Percentiles rank a stretch among this genome's conserved stretches.
phyloP scores from a whole-genome alignment of 106 monocot species.

The Narthecium ossifragum region DNA sequence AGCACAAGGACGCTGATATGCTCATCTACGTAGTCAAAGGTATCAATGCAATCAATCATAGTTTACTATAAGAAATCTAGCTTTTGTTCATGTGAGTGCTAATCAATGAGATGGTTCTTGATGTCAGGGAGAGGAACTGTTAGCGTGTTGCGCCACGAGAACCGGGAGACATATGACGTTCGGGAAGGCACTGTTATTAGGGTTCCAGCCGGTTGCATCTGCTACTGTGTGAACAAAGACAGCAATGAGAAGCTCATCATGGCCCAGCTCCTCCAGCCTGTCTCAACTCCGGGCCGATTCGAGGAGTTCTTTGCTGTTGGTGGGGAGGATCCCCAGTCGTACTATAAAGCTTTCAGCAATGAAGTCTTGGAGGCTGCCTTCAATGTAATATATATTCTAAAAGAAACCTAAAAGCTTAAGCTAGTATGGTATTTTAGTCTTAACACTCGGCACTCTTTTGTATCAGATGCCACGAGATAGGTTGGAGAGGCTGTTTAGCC shows the following conservation, averaged over 20 bases:
- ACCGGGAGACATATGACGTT: conserved; percentile 25
- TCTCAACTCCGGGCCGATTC: conserved; percentile 30
- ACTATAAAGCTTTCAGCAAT: conserved; percentile 35
- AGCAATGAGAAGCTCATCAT: conserved; percentile 26
- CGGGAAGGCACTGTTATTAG: conserved; percentile 33
- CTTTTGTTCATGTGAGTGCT: background rate
- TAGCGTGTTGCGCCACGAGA: conserved; percentile 10
- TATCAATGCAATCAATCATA: background rate
- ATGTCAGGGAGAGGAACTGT: conserved; percentile 30
- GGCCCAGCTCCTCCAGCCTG: conserved; percentile 27
- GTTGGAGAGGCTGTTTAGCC: background rate
- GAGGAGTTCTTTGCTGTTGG: conserved; percentile 38
- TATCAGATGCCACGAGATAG: background rate
- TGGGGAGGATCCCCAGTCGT: conserved; percentile 30
- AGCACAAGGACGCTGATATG: conserved; percentile 23
- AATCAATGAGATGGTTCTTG: background rate
- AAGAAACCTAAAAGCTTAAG: too few relatives aligned
- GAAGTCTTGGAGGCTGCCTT: conserved; percentile 54
- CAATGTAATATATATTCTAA: too few relatives aligned
- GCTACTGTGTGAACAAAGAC: conserved; percentile 38
- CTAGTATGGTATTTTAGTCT: too few relatives aligned
- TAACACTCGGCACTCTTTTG: too few relatives aligned
- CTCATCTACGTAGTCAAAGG: conserved; percentile 35
- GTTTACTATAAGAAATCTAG: background rate
- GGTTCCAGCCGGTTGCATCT: conserved; percentile 26